Conservation (phyloP, 495 filamentous ascomycete species). For the Recurvomyces mirabilis region DNA sequence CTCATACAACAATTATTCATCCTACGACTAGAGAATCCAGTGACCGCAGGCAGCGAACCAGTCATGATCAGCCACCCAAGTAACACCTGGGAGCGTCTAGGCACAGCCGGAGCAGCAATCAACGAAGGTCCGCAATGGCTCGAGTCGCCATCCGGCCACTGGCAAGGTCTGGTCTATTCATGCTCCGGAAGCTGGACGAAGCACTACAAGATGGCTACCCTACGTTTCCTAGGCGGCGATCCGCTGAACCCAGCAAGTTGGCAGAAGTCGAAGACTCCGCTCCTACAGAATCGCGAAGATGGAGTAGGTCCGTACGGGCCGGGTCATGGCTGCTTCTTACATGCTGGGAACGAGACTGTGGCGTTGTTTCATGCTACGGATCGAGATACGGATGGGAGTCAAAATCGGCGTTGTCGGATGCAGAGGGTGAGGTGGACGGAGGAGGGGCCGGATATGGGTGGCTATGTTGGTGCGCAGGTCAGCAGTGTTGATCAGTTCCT, state of each 20-base stretch:
- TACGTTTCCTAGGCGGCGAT: constrained; percentile 24
- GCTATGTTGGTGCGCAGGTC: constrained; percentile 7
- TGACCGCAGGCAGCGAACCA: constrained; percentile 10
- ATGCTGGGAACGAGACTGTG: constrained; percentile 21
- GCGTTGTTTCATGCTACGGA: constrained; percentile 30
- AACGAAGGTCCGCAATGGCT: constrained; percentile 31
- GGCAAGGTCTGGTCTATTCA: constrained; percentile 26
- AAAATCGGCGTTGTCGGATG: constrained; percentile 25
- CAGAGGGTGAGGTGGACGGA: constrained; percentile 22
- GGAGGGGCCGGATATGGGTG: constrained; percentile 22
- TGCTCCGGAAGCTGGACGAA: constrained; percentile 28
- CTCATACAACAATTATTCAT: constrained; percentile 27
- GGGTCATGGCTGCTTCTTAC: constrained; percentile 28
- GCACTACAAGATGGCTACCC: constrained; percentile 27
- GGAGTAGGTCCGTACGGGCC: constrained; percentile 24
- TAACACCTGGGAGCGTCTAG: constrained; percentile 25
- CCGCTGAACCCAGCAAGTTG: constrained; percentile 22
- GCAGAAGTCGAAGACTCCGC: constrained; percentile 22
- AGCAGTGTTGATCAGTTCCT: constrained; percentile 10
- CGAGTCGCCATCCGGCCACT: constrained; percentile 21
- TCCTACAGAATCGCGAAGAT: constrained; percentile 18
- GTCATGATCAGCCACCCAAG: constrained; percentile 23
- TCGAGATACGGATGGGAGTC: constrained; percentile 24
- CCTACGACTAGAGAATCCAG: constrained; percentile 18
- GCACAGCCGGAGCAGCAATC: constrained; percentile 18